Evolutionary conservation across 2,329 filamentous ascomycete genomes (phyloP), one percentile per base, ranked within the genome.

Genomic region (Pyricularia pennisetigena): DNA sequence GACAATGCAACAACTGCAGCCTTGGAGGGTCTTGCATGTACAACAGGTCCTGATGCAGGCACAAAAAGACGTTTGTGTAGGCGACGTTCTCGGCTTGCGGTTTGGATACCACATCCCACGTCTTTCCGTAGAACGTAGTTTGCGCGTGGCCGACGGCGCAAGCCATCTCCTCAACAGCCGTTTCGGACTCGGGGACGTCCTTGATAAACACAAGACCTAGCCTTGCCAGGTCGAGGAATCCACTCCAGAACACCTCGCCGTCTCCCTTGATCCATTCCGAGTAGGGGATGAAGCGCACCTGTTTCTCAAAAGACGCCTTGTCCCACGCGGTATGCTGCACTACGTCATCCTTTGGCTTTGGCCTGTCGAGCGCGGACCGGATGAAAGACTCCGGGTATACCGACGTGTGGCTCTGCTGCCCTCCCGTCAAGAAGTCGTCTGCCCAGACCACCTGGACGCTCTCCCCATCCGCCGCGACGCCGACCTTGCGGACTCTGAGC

Each of bases 11-110:
- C 28, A 98, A 82, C 78, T 99, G 94, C 67, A 95, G 86, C 35
- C 89, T 88, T 0, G 94, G 94, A 2, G 92, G 88, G 66, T 92
- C 86, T 16, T 85, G 80, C 78, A 95, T 90, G 79, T 98, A 98
- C 68, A 97, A 83, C 59, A 98, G 84, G 76, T 98, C 95, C 86
- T 97, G 95, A 79, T 99, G 95, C 65, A 97, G 88, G 20, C 91
- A 92, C 1, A 98, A 87, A 74, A 89, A 89, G 65, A 89, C 85
- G 74, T 86, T 89, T 0, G 94, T 97, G 79, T 98, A 93, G 10
- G 95, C 94, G 4, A 97, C 91, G 76, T 98, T 98, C 75, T 94
- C 93, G 28, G 94, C 92, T 68, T 92, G 78, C 1, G 90, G 89
- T 67, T 96, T 90, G 3, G 89, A 92, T 68, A 88, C 86, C 14